Evolutionary conservation across 2,329 filamentous ascomycete species (phyloP), one percentile per base, ranked within the genome.

Genomic region (Rhynchosporium secalis): DNA sequence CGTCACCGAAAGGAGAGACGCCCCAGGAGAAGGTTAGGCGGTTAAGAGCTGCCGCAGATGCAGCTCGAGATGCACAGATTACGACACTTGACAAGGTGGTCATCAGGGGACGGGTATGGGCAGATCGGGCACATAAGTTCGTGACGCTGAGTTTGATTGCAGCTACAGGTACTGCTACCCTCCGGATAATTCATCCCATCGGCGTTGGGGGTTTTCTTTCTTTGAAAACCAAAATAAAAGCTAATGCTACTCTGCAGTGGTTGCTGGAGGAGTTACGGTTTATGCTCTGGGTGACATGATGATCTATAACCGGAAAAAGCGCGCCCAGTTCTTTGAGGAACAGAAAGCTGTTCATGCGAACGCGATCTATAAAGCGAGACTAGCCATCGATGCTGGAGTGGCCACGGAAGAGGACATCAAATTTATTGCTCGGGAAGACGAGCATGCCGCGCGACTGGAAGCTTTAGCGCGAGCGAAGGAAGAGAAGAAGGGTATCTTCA

Each of bases 271-370:
- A 47, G 81, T 88, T 49, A 86, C 85, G 43, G 79, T 84, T 45
- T 87, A 88, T 73, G 86, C 86, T 9, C 80, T 87, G 66, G 80
- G 83, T 63, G 86, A 88, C 70, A 83, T 90, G 79, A 80, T 89
- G 62, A 75, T 87, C 63, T 86, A 89, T 76, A 90, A 89, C 74
- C 82, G 87, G 60, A 80, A 83, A 62, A 86, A 88, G 77, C 79
- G 83, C 61, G 79, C 79, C 43, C 83, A 88, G 65, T 90, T 81
- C 79, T 80, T 86, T 65, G 81, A 86, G 70, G 69, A 74, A 65
- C 71, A 73, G 60, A 77, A 81, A 68, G 76, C 75, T 54, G 72
- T 79, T 69, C 72, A 81, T 47, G 74, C 73, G 52, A 71, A 75
- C 49, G 82, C 81, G 46, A 72, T 83, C 47, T 72, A 74, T 52